These are phyloP conservation scores for Axilococcus clingmanii DNA, from an alignment of 139 green algal species.

Conservation along the genomic window DNA sequence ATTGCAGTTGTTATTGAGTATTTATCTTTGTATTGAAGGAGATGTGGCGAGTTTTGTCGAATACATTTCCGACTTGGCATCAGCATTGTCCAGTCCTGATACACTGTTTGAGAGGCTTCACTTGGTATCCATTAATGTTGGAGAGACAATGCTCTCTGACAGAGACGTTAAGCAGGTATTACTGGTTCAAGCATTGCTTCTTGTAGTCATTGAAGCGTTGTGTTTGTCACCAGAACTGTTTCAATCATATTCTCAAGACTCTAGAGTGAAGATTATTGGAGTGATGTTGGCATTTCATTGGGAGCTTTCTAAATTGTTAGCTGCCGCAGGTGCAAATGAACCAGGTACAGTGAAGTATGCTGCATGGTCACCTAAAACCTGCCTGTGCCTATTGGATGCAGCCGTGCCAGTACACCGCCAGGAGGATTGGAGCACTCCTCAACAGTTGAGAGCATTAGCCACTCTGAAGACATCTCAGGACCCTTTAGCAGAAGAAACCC, in stretches of 20 bases:
- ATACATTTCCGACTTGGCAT: neutral
- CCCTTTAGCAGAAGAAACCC: no score
- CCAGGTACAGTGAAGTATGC: neutral
- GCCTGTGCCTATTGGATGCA: neutral
- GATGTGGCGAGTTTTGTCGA: neutral
- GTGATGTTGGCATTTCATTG: constrained; percentile 5
- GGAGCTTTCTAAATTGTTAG: constrained; percentile 5
- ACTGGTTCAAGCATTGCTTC: no score
- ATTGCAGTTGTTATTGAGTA: neutral
- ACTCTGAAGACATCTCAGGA: no score
- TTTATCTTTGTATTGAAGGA: neutral
- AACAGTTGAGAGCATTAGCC: no score
- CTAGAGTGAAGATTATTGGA: neutral
- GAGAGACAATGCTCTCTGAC: no score
- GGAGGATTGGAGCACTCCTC: no score
- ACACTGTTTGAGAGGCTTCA: constrained; percentile 1
- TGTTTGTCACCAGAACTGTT: no score
- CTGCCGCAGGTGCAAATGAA: neutral
- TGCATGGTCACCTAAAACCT: neutral
- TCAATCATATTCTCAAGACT: no score
- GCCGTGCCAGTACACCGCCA: neutral
- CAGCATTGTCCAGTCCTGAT: neutral
- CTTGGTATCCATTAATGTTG: no score
- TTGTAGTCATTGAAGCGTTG: no score
- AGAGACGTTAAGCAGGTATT: no score